Base-by-base conservation (phyloP, 1,284 basidiomycete genomes). In the Stygiomarasmius scandens region DNA sequence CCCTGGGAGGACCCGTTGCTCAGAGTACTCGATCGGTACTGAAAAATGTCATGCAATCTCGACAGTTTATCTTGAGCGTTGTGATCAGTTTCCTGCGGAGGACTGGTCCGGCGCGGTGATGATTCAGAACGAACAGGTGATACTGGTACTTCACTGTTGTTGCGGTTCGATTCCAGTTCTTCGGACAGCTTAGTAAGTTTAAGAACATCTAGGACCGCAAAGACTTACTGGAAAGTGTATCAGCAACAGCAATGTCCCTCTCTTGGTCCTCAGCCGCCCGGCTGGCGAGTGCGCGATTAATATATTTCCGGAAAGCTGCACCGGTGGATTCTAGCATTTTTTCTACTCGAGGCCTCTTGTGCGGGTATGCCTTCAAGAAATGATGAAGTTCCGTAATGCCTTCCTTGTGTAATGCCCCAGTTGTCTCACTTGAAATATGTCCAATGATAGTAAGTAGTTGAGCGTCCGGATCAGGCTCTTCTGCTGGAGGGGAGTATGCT, bases 311-410 rank as follows among this genome's bases (percentile, higher is more conserved):
- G 76, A 93, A 93, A 1, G 89, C 89, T 24, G 90, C 82, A 1
- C 90, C 90, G 1, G 92, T 93, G 2, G 87, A 84, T 66, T 93
- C 90, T 4, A 94, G 77, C 75, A 94, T 82, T 67, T 92, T 89
- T 64, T 95, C 92, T 16, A 98, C 93, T 58, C 90, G 88, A 3
- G 84, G 77, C 66, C 89, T 85, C 70, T 96, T 95, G 63, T 94
- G 90, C 0, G 96, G 96, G 68, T 98, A 87, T 27, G 87, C 87
- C 73, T 96, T 96, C 66, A 97, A 77, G 78, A 96, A 98, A 47
- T 95, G 89, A 69, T 98, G 95, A 43, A 99, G 77, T 64, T 96
- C 94, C n/a, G 93, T 95, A 58, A 99, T 96, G 3, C 94, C 95
- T 74, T 95, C 89, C 70, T 91, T 89, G 71, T 92, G 87, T 74